phyloP scores from a whole-genome alignment of 768 basidiomycete genomes.

The Russula virescens region DNA sequence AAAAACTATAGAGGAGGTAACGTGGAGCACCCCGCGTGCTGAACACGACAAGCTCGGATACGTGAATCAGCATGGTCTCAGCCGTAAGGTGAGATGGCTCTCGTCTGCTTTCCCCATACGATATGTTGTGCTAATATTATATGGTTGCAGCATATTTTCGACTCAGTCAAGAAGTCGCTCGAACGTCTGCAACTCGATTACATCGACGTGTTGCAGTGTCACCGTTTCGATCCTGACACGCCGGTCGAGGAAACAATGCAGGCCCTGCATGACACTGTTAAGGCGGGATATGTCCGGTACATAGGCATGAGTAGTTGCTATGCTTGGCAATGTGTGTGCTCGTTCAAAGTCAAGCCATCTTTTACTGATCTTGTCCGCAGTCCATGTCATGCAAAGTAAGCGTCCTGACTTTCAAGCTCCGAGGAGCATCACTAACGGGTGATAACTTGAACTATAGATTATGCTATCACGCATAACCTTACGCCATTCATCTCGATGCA shows the following conservation, averaged over 20 bases:
- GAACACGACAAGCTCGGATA: slow-evolving; percentile 29
- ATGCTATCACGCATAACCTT: slow-evolving; percentile 19
- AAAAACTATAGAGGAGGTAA: neutral
- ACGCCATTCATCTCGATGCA: slow-evolving; percentile 24
- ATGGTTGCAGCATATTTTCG: slow-evolving; percentile 62
- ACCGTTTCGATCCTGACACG: slow-evolving; percentile 34
- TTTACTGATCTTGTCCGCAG: slow-evolving; percentile 16
- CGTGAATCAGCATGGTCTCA: slow-evolving; percentile 35
- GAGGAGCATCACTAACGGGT: slow-evolving; percentile 16
- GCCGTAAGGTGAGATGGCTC: slow-evolving; percentile 31
- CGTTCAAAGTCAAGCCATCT: neutral
- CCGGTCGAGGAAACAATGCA: slow-evolving; percentile 31
- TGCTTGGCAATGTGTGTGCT: slow-evolving; percentile 29
- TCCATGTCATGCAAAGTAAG: slow-evolving; percentile 23
- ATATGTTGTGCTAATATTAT: neutral
- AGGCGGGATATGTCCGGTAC: slow-evolving; percentile 35
- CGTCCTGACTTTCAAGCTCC: neutral
- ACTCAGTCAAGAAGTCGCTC: slow-evolving; percentile 54
- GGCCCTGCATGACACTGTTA: slow-evolving; percentile 37
- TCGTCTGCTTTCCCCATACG: neutral
- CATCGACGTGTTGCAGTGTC: slow-evolving; percentile 65
- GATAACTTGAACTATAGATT: slow-evolving; percentile 22
- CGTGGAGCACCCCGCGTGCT: neutral
- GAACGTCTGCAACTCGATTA: slow-evolving; percentile 70
- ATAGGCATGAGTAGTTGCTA: slow-evolving; percentile 31